A percentile compares a stretch with the other conserved stretches of the same genome.
phyloP scores from a whole-genome alignment of 2,329 filamentous ascomycete genomes.

The Fusarium multiceps region DNA sequence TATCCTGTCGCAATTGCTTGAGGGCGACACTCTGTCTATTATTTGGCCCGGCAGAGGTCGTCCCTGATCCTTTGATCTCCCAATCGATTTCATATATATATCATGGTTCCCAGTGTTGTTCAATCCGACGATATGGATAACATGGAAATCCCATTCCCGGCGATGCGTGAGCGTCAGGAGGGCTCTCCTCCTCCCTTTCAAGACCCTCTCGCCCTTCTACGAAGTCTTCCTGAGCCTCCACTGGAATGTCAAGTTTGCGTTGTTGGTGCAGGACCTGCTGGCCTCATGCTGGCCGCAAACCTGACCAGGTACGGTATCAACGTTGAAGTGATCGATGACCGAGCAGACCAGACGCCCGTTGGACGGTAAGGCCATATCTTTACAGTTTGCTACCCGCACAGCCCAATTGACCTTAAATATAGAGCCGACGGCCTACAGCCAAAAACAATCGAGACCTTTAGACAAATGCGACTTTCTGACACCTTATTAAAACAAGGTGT shows the following conservation, averaged over 20 bases:
- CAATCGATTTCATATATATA: constrained; percentile 12
- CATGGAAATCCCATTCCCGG: constrained; percentile 42
- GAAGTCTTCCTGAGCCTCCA: constrained; percentile 61
- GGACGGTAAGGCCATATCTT: constrained; percentile 58
- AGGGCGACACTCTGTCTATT: constrained; percentile 45
- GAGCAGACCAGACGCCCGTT: constrained; percentile 73
- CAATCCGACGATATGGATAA: constrained; percentile 47
- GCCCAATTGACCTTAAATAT: constrained; percentile 35
- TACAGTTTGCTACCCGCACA: not conserved
- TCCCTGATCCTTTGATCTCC: constrained; percentile 43
- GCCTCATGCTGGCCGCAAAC: constrained; percentile 65
- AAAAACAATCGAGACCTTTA: constrained; percentile 81
- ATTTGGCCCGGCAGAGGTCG: constrained; percentile 42
- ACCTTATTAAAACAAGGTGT: constrained; percentile 73
- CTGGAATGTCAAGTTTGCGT: constrained; percentile 62
- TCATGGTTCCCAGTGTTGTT: constrained; percentile 51
- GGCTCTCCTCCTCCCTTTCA: constrained; percentile 51
- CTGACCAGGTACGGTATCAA: constrained; percentile 75
- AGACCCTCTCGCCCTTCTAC: constrained; percentile 61
- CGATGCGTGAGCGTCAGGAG: constrained; percentile 45
- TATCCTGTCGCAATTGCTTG: constrained; percentile 24
- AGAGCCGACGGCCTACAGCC: constrained; percentile 79
- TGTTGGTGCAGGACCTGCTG: constrained; percentile 67
- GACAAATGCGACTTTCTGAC: constrained; percentile 79
- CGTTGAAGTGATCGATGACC: constrained; percentile 74